Conservation (phyloP, 2,329 filamentous ascomycete species). For the Hypomyces rosellus region DNA sequence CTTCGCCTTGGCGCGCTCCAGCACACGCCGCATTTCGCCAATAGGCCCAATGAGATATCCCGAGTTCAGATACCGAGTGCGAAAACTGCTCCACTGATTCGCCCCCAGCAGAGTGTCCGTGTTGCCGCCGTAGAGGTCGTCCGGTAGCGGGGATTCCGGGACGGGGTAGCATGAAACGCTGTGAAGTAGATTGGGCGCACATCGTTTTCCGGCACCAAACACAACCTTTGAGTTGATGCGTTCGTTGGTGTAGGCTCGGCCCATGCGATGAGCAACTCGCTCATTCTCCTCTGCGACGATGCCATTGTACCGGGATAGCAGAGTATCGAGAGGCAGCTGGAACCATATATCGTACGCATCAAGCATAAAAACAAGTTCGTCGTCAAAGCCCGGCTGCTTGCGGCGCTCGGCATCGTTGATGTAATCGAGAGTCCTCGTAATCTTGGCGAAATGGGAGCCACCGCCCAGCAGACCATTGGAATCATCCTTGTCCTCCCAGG, state of each 20-base stretch:
- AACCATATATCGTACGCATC: slow-evolving; percentile 30
- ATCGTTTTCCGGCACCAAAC: slow-evolving; percentile 23
- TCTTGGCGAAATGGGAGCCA: slow-evolving; percentile 25
- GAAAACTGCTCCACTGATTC: slow-evolving; percentile 14
- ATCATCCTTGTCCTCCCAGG: slow-evolving; percentile 19
- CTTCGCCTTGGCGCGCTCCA: slow-evolving; percentile 18
- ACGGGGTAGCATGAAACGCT: slow-evolving; percentile 22
- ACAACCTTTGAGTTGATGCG: slow-evolving; percentile 19
- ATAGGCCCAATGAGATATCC: slow-evolving; percentile 23
- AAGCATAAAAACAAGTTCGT: slow-evolving; percentile 24
- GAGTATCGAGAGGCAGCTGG: slow-evolving; percentile 23
- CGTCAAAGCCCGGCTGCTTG: slow-evolving; percentile 17
- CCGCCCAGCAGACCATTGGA: slow-evolving; percentile 16
- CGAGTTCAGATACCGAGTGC: slow-evolving; percentile 21
- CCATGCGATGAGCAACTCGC: slow-evolving; percentile 18
- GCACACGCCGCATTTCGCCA: slow-evolving; percentile 16
- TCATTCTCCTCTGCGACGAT: slow-evolving; percentile 19
- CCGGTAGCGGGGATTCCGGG: slow-evolving; percentile 22
- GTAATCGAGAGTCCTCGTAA: slow-evolving; percentile 20
- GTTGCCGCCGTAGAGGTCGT: slow-evolving; percentile 16
- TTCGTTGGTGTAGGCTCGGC: slow-evolving; percentile 17
- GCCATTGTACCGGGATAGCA: slow-evolving; percentile 20
- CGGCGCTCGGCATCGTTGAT: slow-evolving; percentile 18
- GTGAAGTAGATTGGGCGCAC: slow-evolving; percentile 19
- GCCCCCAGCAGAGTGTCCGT: slow-evolving; percentile 19